phyloP scores from a whole-genome alignment of 768 basidiomycete genomes.

The Lyophyllum atratum region DNA sequence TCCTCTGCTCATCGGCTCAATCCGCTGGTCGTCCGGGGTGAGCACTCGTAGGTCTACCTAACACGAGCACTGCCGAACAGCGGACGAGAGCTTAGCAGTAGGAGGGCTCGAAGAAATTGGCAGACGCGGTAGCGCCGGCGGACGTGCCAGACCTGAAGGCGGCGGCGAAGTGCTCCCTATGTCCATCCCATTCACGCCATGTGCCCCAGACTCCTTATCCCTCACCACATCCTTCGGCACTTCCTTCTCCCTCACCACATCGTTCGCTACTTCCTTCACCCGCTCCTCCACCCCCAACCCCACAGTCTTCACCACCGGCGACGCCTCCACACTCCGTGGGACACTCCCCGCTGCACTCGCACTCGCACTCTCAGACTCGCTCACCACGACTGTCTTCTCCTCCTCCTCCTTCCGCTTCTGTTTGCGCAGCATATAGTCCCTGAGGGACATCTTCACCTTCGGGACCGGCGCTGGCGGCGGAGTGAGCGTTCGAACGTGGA shows the following conservation, averaged over 20 bases:
- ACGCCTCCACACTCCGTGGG: slow-evolving; percentile 10
- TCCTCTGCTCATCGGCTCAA: no score
- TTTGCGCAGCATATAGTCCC: slow-evolving; percentile 58
- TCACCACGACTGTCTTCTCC: slow-evolving; percentile 12
- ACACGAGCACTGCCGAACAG: no score
- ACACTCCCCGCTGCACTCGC: background rate
- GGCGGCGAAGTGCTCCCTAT: no score
- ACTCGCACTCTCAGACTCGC: background rate
- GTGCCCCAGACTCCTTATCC: no score
- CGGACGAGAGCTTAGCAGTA: no score
- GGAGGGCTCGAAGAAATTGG: no score
- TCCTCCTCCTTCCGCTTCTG: slow-evolving; percentile 54
- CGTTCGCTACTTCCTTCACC: background rate
- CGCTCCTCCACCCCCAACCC: background rate
- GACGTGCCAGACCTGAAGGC: no score
- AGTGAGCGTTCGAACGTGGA: background rate
- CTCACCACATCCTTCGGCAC: background rate
- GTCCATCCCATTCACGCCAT: no score
- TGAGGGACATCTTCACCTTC: slow-evolving; percentile 60
- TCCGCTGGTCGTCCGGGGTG: no score
- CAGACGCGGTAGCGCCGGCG: no score
- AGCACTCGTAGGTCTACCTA: no score
- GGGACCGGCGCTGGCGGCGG: slow-evolving; percentile 32
- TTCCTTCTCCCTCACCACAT: background rate
- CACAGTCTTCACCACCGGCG: slow-evolving; percentile 1